Conservation (phyloP, 352 stramenopile genomes). For the Globisporangium canariense region DNA sequence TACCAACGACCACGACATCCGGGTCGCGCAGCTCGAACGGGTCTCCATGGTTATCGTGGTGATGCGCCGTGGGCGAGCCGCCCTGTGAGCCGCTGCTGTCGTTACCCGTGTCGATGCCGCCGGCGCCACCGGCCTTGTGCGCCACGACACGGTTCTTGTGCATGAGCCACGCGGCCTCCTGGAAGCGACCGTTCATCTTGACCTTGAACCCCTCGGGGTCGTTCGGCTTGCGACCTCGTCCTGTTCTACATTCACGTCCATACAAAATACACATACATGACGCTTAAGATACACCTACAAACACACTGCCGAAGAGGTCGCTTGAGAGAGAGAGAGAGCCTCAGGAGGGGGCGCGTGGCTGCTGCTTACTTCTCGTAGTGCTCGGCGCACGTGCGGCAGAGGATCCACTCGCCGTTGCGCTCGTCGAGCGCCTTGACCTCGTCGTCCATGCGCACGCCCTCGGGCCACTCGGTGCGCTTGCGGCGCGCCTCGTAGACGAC, state of each 20-base stretch:
- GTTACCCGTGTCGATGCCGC: slow-evolving; percentile 5
- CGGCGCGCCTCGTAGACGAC: slow-evolving; percentile 40
- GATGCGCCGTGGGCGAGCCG: not conserved
- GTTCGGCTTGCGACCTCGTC: slow-evolving; percentile 52
- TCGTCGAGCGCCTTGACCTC: slow-evolving; percentile 57
- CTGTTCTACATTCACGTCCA: slow-evolving; percentile 28
- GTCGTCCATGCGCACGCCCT: slow-evolving; percentile 44
- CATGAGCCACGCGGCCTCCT: slow-evolving; percentile 61
- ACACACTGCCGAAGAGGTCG: not conserved
- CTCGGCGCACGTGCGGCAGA: slow-evolving; percentile 57
- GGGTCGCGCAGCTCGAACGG: slow-evolving; percentile 13
- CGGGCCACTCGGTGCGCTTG: slow-evolving; percentile 49
- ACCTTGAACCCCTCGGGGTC: slow-evolving; percentile 64
- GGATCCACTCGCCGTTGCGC: slow-evolving; percentile 58
- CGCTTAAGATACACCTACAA: slow-evolving; percentile 1
- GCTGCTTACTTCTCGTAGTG: slow-evolving; percentile 41
- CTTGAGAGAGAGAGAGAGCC: not conserved
- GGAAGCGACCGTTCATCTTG: slow-evolving; percentile 69
- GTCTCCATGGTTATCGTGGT: slow-evolving; percentile 4
- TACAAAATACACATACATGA: slow-evolving; percentile 12
- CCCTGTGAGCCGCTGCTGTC: slow-evolving; percentile 20
- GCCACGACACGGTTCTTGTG: slow-evolving; percentile 62
- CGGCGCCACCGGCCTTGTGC: slow-evolving; percentile 19
- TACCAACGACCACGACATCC: slow-evolving; percentile 2
- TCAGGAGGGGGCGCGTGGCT: not conserved